These are phyloP conservation scores for Blastocladiella britannica DNA, from an alignment of 192 early-diverging fungal genomes.

Conservation along the genomic window DNA sequence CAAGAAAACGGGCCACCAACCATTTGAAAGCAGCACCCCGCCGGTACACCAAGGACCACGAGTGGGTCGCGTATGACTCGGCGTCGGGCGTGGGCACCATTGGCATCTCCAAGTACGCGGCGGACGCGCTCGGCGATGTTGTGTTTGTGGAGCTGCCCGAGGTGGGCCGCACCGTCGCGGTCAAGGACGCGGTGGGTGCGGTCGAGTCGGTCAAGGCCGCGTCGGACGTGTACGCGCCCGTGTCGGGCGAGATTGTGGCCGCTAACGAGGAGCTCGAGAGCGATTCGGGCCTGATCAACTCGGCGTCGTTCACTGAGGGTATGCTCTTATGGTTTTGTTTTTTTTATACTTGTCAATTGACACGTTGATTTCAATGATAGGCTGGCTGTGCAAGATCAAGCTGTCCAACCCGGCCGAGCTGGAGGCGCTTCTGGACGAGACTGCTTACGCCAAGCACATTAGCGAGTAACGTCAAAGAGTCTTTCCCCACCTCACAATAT, in stretches of 20 bases:
- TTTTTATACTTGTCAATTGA: neutral
- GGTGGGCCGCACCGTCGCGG: constrained; percentile 34
- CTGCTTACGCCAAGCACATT: constrained; percentile 34
- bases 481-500: constrained; percentile 7
- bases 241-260: constrained; percentile 59
- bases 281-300: constrained; percentile 63
- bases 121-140: constrained; percentile 76
- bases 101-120: constrained; percentile 83
- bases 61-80: constrained; percentile 52
- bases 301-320: constrained; percentile 49
- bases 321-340: constrained; percentile 4
- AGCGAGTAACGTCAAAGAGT: constrained; percentile 19
- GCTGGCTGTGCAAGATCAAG: constrained; percentile 87
- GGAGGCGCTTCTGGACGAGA: constrained; percentile 45
- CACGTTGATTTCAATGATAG: constrained; percentile 15
- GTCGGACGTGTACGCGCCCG: constrained; percentile 71
- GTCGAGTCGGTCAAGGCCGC: constrained; percentile 94
- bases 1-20: neutral
- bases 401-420: constrained; percentile 42
- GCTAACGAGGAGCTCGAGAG: constrained; percentile 42
- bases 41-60: constrained; percentile 70
- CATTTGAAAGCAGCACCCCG: constrained; percentile 17
- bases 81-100: constrained; percentile 56
- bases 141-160: constrained; percentile 79
- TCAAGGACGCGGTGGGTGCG: constrained; percentile 38